Conservation (phyloP, 2,329 filamentous ascomycete genomes). For the Cladosporium sp. region DNA sequence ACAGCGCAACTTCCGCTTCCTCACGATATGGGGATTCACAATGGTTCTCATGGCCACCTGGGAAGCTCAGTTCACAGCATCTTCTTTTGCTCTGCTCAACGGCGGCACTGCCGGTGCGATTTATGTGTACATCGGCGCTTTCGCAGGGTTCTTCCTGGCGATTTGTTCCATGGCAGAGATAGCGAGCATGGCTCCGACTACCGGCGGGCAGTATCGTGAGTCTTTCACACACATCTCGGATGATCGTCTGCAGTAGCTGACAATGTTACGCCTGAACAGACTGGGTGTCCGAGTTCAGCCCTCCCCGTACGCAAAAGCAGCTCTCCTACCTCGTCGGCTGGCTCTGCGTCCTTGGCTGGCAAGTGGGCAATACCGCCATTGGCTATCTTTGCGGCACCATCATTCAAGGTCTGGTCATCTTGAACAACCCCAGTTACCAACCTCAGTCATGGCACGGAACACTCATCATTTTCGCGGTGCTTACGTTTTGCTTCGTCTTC, state of each 20-base stretch:
- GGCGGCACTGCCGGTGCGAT: constrained; percentile 30
- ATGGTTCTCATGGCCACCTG: constrained; percentile 27
- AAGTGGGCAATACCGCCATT: constrained; percentile 31
- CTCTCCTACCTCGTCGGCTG: constrained; percentile 27
- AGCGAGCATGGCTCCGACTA: constrained; percentile 30
- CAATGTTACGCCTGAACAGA: neutral
- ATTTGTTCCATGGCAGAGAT: constrained; percentile 31
- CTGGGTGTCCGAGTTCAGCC: constrained; percentile 31
- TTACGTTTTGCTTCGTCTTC: constrained; percentile 33
- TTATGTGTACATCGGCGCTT: constrained; percentile 30
- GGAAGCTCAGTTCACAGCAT: constrained; percentile 30
- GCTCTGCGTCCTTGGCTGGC: constrained; percentile 35
- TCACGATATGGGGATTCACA: constrained; percentile 23
- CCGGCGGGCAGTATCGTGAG: constrained; percentile 26
- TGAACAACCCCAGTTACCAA: constrained; percentile 27
- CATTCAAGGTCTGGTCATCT: constrained; percentile 35
- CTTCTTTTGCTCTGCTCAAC: constrained; percentile 26
- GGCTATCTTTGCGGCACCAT: constrained; percentile 34
- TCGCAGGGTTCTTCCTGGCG: constrained; percentile 25
- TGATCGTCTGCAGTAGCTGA: neutral
- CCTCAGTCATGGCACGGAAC: constrained; percentile 27
- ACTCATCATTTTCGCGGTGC: constrained; percentile 30
- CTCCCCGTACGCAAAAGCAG: constrained; percentile 24
- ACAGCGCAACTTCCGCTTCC: constrained; percentile 22
- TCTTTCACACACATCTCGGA: neutral